A percentile compares a stretch with the other conserved stretches of the same genome.
phyloP scores from a whole-genome alignment of 2,329 filamentous ascomycete species.

The Colletotrichum kahawae region DNA sequence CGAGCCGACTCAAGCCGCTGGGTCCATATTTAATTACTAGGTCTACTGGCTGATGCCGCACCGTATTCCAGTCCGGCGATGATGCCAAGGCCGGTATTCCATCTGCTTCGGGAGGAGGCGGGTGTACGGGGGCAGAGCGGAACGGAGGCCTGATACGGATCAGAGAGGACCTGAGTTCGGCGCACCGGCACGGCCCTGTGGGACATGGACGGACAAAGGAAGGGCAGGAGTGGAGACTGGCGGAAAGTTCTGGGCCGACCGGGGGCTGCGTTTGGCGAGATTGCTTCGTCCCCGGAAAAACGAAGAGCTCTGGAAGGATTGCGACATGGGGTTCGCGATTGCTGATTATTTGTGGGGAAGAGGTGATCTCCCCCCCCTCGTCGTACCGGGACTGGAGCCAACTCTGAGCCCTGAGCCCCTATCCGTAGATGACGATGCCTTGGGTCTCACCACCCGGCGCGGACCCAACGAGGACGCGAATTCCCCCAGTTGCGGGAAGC shows the following conservation, averaged over 20 bases:
- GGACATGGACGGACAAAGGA: not conserved
- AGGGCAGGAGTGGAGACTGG: not conserved
- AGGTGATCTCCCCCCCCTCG: not conserved
- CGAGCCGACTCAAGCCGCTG: not conserved
- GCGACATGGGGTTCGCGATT: not conserved
- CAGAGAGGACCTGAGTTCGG: not conserved
- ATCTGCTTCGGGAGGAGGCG: not conserved
- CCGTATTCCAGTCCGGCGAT: not conserved
- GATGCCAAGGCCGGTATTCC: not conserved
- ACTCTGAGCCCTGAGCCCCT: not conserved
- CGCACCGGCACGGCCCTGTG: not conserved
- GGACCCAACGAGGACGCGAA: not conserved
- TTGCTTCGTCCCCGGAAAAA: not conserved
- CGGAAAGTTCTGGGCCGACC: constrained; percentile 4
- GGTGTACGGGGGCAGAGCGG: not conserved
- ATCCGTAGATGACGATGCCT: not conserved
- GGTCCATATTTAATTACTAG: not conserved
- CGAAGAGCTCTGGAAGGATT: not conserved
- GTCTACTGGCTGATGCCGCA: not conserved
- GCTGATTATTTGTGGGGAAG: not conserved
- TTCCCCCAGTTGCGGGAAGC: not conserved
- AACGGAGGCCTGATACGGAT: not conserved
- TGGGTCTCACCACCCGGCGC: not conserved
- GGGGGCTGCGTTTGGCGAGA: not conserved
- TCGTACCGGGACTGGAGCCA: constrained; percentile 1